phyloP scores from a whole-genome alignment of 2,329 filamentous ascomycete genomes.

The Trichoderma pleuroti region DNA sequence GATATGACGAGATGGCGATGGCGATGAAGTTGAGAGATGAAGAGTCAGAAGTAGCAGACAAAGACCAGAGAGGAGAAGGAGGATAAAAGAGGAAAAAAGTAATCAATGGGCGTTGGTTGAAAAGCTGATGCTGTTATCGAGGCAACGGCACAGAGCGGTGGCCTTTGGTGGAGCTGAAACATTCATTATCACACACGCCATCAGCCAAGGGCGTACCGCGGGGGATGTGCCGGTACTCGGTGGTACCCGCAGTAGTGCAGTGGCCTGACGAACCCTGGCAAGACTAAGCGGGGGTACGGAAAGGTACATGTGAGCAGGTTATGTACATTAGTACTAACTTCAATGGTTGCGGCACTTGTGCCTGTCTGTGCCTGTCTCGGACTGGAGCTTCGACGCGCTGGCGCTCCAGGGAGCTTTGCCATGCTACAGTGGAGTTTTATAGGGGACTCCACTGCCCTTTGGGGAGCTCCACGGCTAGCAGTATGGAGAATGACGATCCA shows the following conservation, averaged over 20 bases:
- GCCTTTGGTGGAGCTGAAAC: background rate
- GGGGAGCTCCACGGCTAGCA: background rate
- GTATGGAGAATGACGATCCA: background rate
- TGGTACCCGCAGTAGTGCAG: background rate
- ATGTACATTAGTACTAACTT: no score
- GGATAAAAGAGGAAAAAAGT: background rate
- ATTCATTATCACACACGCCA: background rate
- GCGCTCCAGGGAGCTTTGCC: background rate
- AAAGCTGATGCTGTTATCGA: background rate
- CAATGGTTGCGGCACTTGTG: background rate
- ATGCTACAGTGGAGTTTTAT: background rate
- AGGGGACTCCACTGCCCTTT: background rate
- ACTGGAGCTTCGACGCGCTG: background rate
- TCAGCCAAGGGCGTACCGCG: background rate
- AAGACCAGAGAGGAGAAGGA: background rate
- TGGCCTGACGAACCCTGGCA: fast-evolving
- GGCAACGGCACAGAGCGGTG: background rate
- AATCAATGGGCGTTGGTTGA: background rate
- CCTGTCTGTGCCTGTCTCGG: background rate
- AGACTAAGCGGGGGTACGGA: background rate
- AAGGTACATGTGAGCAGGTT: background rate
- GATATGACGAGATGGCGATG: background rate
- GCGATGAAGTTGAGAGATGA: background rate
- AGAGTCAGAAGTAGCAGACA: background rate
- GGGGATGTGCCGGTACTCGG: background rate